Base-by-base conservation (phyloP, 371 early-diverging fungal species). In the Mortierella sp. region DNA sequence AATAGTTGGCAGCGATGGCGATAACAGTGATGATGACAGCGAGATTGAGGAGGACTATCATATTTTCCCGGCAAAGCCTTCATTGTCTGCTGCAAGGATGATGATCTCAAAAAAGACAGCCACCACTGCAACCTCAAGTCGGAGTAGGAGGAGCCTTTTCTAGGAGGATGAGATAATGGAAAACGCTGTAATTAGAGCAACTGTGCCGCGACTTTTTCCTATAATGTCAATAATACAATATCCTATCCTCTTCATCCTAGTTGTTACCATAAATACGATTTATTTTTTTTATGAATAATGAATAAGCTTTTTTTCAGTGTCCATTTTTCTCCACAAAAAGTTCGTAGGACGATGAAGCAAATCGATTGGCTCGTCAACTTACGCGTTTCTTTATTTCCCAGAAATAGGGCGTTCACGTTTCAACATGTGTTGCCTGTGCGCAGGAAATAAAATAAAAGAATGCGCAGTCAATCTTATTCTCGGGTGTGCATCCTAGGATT, bases 31-130 rank as follows among this genome's bases (percentile, higher is more conserved):
- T n/a, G 40, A 38, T 6, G 59, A 40, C 9, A 59, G 59, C 24
- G 59, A 59, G 59, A 59, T 59, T 16, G 59, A 64, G 32, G 64
- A 64, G 22, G 64, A 64, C 53, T 64, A 32, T 33, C 33, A 36
- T 11, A 64, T 64, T 32, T 64, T 52, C 32, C 50, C 50, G 21
- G 33, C 22, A 7, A 28, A 10, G 6, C n/a, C 59, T 5, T 16
- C 59, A 5, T 16, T 59, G n/a, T n/a, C 45, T 45, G 45, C 45
- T 45, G 45, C 45, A 16, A 45, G 45, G 16, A 2, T 16, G 11
- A 11, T 45, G 16, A 16, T 16, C 45, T 11, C 45, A 11, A 45
- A 65, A 33, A 19, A n/a, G 52, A 65, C 5, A 16, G 52, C 19
- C 9, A 33, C 53, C 13, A 45, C 9, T 11, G 45, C 45, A 45